Percentiles rank a stretch among this genome's conserved stretches.
These are phyloP conservation scores for Peniophora sp. DNA, from an alignment of 1,284 basidiomycete species.

Conservation along the genomic window DNA sequence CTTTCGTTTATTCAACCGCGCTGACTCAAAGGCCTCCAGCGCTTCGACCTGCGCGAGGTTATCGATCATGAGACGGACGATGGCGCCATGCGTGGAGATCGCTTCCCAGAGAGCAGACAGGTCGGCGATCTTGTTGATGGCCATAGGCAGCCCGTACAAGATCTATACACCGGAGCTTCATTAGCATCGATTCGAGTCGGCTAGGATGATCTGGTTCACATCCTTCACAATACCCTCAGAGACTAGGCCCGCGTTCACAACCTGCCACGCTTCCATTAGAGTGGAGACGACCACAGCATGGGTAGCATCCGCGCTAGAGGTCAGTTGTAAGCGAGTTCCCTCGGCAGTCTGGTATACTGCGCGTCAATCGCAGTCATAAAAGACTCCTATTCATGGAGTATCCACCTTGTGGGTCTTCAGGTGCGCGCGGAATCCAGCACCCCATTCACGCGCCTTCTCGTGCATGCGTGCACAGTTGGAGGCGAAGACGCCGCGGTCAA, in stretches of 20 bases:
- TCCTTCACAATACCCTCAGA: constrained; percentile 70
- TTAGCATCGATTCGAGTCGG: constrained; percentile 2
- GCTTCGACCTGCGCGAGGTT: constrained; percentile 64
- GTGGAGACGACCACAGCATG: constrained; percentile 71
- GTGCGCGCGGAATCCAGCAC: constrained; percentile 71
- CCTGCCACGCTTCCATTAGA: constrained; percentile 69
- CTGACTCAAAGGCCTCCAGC: constrained; percentile 50
- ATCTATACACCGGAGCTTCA: constrained; percentile 38
- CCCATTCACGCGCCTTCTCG: constrained; percentile 51
- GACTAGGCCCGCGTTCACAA: constrained; percentile 64
- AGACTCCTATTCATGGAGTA: not conserved
- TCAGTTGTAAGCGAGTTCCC: constrained; percentile 63
- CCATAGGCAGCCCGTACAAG: constrained; percentile 71
- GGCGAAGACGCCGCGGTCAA: constrained; percentile 65
- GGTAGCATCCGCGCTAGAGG: constrained; percentile 44
- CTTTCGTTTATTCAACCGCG: constrained; percentile 28
- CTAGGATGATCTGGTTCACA: constrained; percentile 32
- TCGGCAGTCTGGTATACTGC: constrained; percentile 52
- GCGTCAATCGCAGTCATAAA: not conserved
- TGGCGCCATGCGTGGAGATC: constrained; percentile 42
- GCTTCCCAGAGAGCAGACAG: constrained; percentile 53
- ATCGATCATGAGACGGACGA: constrained; percentile 68
- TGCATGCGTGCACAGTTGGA: constrained; percentile 73
- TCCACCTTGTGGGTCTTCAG: constrained; percentile 77
- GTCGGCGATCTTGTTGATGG: constrained; percentile 66